Conservation (phyloP, 1,284 basidiomycete genomes). For the Baeospora myosura region DNA sequence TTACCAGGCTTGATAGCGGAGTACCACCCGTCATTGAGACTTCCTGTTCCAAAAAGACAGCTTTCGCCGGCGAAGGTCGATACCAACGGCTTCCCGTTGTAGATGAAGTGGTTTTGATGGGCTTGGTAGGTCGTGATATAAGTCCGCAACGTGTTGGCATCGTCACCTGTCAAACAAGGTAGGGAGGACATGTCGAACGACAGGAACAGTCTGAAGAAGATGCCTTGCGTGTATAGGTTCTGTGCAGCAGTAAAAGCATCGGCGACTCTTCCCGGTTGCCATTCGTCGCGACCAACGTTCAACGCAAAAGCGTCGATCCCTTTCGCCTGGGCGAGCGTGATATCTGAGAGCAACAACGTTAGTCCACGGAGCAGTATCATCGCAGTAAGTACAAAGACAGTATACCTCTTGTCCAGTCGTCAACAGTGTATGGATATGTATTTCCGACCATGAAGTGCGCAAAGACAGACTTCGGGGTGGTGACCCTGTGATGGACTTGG, state of each 20-base stretch:
- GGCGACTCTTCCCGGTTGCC: constrained; percentile 39
- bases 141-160: constrained; percentile 14
- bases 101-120: constrained; percentile 35
- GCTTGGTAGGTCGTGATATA: constrained; percentile 1
- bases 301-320: constrained; percentile 38
- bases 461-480: constrained; percentile 16
- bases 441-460: constrained; percentile 37
- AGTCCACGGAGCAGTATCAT: not conserved
- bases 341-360: constrained; percentile 23
- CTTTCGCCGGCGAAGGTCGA: constrained; percentile 49
- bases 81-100: constrained; percentile 36
- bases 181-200: constrained; percentile 48
- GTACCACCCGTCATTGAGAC: constrained; percentile 25
- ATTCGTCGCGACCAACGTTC: constrained; percentile 39
- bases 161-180: constrained; percentile 12
- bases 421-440: constrained; percentile 28
- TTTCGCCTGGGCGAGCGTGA: constrained; percentile 28
- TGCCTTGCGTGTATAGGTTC: not conserved
- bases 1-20: constrained; percentile 19
- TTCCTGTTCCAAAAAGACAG: constrained; percentile 37
- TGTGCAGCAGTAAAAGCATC: constrained; percentile 30
- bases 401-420: constrained; percentile 29
- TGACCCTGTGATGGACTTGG: too few species aligned
- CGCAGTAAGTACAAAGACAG: not conserved
- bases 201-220: constrained; percentile 47